These are phyloP conservation scores for Schizothecium vesticola DNA, from an alignment of 495 filamentous ascomycete species.

Conservation along the genomic window DNA sequence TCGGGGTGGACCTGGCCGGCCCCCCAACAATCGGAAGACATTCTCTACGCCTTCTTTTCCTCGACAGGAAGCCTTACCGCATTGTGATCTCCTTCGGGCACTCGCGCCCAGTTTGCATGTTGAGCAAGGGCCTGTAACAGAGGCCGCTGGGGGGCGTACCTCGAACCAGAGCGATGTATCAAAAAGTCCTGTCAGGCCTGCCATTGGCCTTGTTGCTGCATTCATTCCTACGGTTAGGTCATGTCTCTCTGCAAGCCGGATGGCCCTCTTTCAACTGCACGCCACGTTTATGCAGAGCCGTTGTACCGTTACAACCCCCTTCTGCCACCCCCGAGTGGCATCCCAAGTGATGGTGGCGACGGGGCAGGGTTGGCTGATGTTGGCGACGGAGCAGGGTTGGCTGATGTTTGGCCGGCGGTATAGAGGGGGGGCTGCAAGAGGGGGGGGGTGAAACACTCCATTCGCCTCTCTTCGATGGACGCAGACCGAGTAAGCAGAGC, in stretches of 20 bases:
- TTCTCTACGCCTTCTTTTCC: constrained; percentile 1
- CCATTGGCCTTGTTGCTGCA: background rate
- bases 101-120: background rate
- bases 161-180: constrained; percentile 12
- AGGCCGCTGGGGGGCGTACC: background rate
- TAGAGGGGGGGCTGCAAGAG: background rate
- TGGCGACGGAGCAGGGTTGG: background rate
- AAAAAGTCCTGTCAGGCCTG: background rate
- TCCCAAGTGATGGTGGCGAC: background rate
- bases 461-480: background rate
- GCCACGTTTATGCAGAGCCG: background rate
- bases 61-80: background rate
- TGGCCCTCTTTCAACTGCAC: background rate
- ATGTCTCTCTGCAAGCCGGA: background rate
- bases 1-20: background rate
- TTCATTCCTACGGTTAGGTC: too few species aligned
- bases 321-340: background rate
- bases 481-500: background rate
- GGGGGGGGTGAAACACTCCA: background rate
- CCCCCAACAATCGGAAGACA: background rate
- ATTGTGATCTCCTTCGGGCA: background rate
- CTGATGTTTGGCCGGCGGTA: background rate
- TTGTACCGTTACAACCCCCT: background rate
- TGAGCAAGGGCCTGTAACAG: constrained; percentile 7
- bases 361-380: background rate